Base-by-base conservation (phyloP, 805 yeast species). In the Hanseniaspora singularis region DNA sequence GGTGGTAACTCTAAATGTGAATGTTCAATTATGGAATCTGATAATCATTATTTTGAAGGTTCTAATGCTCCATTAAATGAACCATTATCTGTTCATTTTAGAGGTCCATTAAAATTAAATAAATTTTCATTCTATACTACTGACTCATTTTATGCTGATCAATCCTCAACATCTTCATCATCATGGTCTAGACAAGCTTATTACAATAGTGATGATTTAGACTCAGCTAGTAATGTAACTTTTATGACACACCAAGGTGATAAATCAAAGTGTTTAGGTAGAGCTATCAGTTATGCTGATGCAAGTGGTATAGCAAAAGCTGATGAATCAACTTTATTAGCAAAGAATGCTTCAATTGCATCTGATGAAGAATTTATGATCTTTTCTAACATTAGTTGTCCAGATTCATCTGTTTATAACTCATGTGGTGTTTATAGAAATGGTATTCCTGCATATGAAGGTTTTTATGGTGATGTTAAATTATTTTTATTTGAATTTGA, bases 361-460 rank as follows among this genome's bases (percentile, higher is more conserved):
- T 79, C 87, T 14, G 74, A 74, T 54, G 67, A 72, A 18, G 88
- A 81, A 61, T 76, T 65, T 57, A 64, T 69, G 36, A 77, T 81
- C 49, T 76, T 72, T 59, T 76, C 87, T 20, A 72, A 71, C 58
- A 59, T 72, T 31, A 55, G 73, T 11, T 81, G 89, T 64, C 77
- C 67, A 11, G 57, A 54, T 4, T 76, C 81, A 0, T 77, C 77
- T n/a, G 52, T 61, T 36, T 53, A 54, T 37, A 73, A 74, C 30
- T 85, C 84, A 1, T 81, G 89, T 67, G 88, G 88, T 55, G 84
- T 79, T 40, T 81, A 80, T 62, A 71, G 89, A 64, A 58, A 60
- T n/a, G 87, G 77, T 23, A 78, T 79, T 50, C 82, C 85, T 18
- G 87, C 88, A 2, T 79, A 63, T 57, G 81, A 80, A 55, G 89